A percentile compares a stretch with the other conserved stretches of the same genome.
phyloP scores from a whole-genome alignment of 176 grass and related monocot species.

The Rhynchospora tenuis region DNA sequence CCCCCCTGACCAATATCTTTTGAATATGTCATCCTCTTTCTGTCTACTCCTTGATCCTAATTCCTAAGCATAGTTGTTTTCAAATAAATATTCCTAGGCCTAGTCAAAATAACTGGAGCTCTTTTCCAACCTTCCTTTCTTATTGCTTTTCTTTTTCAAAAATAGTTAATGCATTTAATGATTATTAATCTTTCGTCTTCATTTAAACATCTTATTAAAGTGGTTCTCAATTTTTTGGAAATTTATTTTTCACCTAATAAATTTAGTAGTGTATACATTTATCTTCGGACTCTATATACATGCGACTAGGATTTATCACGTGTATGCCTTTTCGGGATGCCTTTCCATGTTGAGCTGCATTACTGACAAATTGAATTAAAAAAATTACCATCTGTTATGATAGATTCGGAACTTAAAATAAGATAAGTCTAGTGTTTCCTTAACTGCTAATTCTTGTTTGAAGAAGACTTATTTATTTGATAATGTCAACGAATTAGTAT shows the following conservation, averaged over 20 bases:
- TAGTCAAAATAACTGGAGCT: background rate
- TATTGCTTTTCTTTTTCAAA: background rate
- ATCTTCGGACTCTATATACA: no score
- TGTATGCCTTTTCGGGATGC: background rate
- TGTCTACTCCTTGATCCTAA: background rate
- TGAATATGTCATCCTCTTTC: background rate
- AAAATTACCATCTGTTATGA: background rate
- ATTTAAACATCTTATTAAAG: background rate
- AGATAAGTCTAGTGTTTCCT: background rate
- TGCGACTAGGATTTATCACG: background rate
- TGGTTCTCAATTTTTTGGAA: background rate
- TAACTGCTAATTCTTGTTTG: background rate
- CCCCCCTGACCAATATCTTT: slow-evolving; percentile 39
- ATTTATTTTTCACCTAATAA: background rate
- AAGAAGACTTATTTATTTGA: background rate
- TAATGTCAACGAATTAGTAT: background rate
- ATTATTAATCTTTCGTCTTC: background rate
- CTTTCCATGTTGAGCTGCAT: background rate
- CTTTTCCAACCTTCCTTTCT: background rate
- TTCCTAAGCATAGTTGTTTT: background rate
- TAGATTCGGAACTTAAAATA: background rate
- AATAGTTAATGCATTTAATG: background rate
- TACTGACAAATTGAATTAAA: background rate
- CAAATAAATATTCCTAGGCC: background rate
- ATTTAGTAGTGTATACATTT: background rate